phyloP scores from a whole-genome alignment of 805 yeast genomes.

The Candida stauntonica region DNA sequence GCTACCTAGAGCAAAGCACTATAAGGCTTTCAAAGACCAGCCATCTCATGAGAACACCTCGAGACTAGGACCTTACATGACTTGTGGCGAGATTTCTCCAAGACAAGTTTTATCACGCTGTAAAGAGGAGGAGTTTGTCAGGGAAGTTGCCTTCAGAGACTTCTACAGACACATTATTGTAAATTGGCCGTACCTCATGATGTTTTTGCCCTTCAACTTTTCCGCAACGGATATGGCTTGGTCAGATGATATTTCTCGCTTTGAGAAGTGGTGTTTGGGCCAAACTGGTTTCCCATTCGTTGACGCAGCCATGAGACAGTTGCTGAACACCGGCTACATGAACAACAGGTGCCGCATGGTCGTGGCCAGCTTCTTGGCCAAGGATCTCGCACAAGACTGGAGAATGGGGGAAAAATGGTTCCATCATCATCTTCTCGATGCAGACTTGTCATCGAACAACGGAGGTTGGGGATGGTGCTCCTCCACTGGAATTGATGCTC shows the following conservation, averaged over 20 bases:
- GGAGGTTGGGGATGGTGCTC: slow-evolving; percentile 59
- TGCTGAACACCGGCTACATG: slow-evolving; percentile 48
- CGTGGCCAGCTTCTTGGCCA: slow-evolving; percentile 46
- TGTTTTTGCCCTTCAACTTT: slow-evolving; percentile 46
- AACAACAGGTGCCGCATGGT: slow-evolving; percentile 53
- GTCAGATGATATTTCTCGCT: slow-evolving; percentile 39
- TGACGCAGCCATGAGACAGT: slow-evolving; percentile 55
- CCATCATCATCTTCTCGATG: slow-evolving; percentile 43
- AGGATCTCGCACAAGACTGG: slow-evolving; percentile 50
- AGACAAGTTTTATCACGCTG: slow-evolving; percentile 34
- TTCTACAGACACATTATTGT: slow-evolving; percentile 46
- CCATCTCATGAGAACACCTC: slow-evolving; percentile 30
- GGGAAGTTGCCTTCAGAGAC: slow-evolving; percentile 58
- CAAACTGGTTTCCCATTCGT: slow-evolving; percentile 52
- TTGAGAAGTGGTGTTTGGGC: slow-evolving; percentile 49
- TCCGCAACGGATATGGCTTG: slow-evolving; percentile 38
- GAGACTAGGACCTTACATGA: slow-evolving; percentile 41
- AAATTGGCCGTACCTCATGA: slow-evolving; percentile 47
- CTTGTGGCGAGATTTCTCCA: slow-evolving; percentile 44
- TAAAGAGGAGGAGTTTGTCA: slow-evolving; percentile 39
- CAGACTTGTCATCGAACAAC: slow-evolving; percentile 49
- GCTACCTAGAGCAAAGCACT: slow-evolving; percentile 4
- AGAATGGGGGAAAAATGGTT: slow-evolving; percentile 51
- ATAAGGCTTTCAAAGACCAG: slow-evolving; percentile 21
- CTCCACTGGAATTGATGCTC: slow-evolving; percentile 50